phyloP scores from a whole-genome alignment of 1,284 basidiomycete genomes.

The Boletellus deceptivus region DNA sequence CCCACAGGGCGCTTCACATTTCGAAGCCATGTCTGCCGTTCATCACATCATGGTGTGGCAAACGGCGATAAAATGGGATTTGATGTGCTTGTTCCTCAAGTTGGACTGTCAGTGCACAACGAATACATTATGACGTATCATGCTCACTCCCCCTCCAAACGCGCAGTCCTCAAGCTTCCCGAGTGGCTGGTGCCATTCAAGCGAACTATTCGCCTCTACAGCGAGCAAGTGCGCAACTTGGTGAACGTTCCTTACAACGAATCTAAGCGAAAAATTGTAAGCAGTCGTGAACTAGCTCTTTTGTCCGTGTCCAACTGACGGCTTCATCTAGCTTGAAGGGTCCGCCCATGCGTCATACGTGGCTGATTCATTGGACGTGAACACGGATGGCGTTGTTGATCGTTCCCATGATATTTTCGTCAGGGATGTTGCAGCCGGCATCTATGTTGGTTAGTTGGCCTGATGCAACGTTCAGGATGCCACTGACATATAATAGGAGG shows the following conservation, averaged over 20 bases:
- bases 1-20: conserved; percentile 2
- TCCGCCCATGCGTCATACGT: conserved; percentile 4
- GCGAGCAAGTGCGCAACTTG: conserved; percentile 6
- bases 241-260: conserved; percentile 8
- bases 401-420: neutral
- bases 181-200: conserved; percentile 9
- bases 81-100: conserved; percentile 5
- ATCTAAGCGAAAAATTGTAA: conserved; percentile 4
- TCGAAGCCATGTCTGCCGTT: neutral
- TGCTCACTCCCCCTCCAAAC: too few species aligned
- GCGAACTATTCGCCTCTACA: neutral
- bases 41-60: conserved; percentile 7
- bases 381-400: neutral
- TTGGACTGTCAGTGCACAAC: neutral
- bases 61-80: conserved; percentile 7
- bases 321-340: conserved; percentile 1
- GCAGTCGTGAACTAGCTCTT: neutral
- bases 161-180: conserved; percentile 1
- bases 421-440: conserved; percentile 5
- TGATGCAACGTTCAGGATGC: too few species aligned
- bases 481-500: conserved; percentile 1
- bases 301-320: neutral
- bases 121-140: too few species aligned
- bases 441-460: conserved; percentile 2
- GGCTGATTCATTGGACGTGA: neutral